phyloP scores from a whole-genome alignment of 306 rosid species.

The Lagenaria siceraria region DNA sequence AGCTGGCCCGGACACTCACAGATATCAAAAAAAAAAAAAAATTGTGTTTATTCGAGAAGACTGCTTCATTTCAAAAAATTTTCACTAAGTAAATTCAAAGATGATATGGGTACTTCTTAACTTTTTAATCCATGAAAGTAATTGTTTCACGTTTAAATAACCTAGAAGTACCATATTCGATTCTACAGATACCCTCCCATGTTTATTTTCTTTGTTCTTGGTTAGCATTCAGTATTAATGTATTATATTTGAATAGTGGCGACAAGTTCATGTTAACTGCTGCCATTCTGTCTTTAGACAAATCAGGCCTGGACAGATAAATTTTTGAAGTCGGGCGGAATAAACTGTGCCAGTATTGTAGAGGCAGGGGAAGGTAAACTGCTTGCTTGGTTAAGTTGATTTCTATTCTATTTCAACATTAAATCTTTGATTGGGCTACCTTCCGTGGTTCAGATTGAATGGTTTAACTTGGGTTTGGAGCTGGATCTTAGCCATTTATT shows the following conservation, averaged over 20 bases:
- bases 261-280: not conserved
- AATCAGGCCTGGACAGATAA: slow-evolving; percentile 28
- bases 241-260: not conserved
- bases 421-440: not conserved
- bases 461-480: not conserved
- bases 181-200: not conserved
- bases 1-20: too few relatives aligned
- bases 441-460: not conserved
- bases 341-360: slow-evolving; percentile 37
- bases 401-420: not conserved
- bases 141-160: not conserved
- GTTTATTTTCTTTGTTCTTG: not conserved
- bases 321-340: slow-evolving; percentile 60
- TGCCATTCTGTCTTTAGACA: slow-evolving; percentile 28
- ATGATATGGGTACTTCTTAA: not conserved
- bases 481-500: not conserved
- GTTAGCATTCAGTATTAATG: not conserved
- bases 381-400: not conserved
- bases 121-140: not conserved
- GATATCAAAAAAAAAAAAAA: too few relatives aligned
- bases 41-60: not conserved
- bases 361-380: slow-evolving; percentile 68
- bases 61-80: not conserved
- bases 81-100: not conserved
- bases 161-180: not conserved